Evolutionary conservation across 2,329 filamentous ascomycete genomes (phyloP).

Genomic region (Pseudogymnoascus sp.): DNA sequence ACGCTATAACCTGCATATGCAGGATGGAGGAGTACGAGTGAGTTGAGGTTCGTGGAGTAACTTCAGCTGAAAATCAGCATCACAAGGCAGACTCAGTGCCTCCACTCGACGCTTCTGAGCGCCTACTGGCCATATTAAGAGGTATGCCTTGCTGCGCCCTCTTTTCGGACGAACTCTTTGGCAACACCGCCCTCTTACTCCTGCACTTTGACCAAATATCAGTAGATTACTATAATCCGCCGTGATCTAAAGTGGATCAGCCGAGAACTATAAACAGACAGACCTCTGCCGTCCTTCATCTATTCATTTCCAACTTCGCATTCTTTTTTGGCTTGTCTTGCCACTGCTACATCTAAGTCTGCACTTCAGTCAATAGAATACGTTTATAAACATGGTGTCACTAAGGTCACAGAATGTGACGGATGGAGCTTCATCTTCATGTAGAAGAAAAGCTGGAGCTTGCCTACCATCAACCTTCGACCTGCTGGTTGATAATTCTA

Average conservation of each 20-base stretch:
- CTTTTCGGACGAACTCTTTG: too few relatives aligned
- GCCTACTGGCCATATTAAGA: too few relatives aligned
- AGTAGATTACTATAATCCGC: background rate
- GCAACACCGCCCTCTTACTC: too few relatives aligned
- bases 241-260: background rate
- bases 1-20: too few relatives aligned
- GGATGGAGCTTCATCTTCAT: background rate
- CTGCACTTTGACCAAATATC: too few relatives aligned
- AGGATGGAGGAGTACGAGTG: too few relatives aligned
- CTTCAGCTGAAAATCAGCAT: too few relatives aligned
- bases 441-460: background rate
- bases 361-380: background rate
- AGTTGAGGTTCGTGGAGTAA: too few relatives aligned
- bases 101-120: too few relatives aligned
- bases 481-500: background rate
- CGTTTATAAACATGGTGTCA: background rate
- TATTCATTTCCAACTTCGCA: background rate
- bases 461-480: background rate
- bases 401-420: background rate
- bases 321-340: background rate
- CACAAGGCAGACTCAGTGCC: too few relatives aligned
- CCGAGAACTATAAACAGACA: background rate
- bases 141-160: too few relatives aligned
- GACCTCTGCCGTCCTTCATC: background rate
- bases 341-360: background rate